These are phyloP conservation scores for Blastocystis sp. DNA, from an alignment of 352 stramenopile genomes.

Conservation along the genomic window DNA sequence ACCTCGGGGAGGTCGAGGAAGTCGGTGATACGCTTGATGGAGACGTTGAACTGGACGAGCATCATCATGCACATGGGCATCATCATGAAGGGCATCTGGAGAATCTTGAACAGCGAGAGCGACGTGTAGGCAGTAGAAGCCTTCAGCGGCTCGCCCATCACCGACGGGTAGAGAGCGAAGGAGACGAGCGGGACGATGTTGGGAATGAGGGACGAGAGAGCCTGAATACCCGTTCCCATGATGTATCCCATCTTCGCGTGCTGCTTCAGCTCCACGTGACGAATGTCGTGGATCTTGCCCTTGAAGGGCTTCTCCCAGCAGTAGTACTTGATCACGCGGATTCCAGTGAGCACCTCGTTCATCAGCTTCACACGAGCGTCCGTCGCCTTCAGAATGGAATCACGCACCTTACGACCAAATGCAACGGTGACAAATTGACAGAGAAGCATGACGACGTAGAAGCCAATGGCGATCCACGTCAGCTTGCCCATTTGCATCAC, in stretches of 20 bases:
- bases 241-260: conserved; percentile 65
- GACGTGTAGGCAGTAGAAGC: conserved; percentile 68
- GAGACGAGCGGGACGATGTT: conserved; percentile 68
- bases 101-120: conserved; percentile 69
- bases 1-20: conserved; percentile 75
- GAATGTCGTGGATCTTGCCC: conserved; percentile 68
- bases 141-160: conserved; percentile 59
- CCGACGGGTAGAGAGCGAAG: conserved; percentile 64
- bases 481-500: background rate
- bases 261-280: conserved; percentile 66
- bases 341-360: conserved; percentile 68
- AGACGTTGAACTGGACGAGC: conserved; percentile 71
- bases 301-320: conserved; percentile 79
- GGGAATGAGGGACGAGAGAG: conserved; percentile 66
- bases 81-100: conserved; percentile 69
- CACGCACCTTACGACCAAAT: background rate
- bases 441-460: conserved; percentile 23
- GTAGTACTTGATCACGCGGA: conserved; percentile 83
- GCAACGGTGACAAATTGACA: background rate
- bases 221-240: conserved; percentile 65
- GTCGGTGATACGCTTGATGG: conserved; percentile 70
- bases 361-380: conserved; percentile 66
- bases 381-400: conserved; percentile 59
- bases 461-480: conserved; percentile 6
- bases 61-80: conserved; percentile 70